Conservation (phyloP, 2,329 filamentous ascomycete species). For the Calonectria ilicicola region DNA sequence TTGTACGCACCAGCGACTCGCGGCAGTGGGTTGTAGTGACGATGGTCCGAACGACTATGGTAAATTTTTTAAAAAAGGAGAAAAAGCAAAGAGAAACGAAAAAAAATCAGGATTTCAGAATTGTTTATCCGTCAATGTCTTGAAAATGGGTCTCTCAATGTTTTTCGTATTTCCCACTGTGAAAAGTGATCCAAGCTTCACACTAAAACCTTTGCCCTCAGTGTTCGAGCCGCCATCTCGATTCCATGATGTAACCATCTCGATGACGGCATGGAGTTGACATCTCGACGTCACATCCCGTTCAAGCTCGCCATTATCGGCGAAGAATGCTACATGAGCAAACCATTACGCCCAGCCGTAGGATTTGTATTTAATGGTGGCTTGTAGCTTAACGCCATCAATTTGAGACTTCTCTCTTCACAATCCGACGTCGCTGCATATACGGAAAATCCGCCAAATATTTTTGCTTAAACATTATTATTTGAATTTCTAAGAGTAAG, state of each 20-base stretch:
- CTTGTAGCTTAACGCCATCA: neutral
- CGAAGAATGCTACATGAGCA: neutral
- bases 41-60: too few relatives aligned
- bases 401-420: neutral
- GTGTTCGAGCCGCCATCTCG: constrained; percentile 9
- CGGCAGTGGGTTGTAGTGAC: too few relatives aligned
- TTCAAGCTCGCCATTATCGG: neutral
- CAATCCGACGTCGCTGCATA: neutral
- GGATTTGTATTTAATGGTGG: constrained; percentile 11
- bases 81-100: too few relatives aligned
- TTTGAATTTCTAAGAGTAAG: neutral
- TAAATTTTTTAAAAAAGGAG: too few relatives aligned
- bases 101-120: too few relatives aligned
- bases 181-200: neutral
- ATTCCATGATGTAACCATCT: constrained; percentile 42
- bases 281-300: constrained; percentile 37
- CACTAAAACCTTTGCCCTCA: neutral
- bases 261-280: constrained; percentile 42
- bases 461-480: neutral
- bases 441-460: neutral
- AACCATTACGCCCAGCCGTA: neutral
- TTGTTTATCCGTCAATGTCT: too few relatives aligned
- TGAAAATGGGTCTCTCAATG: neutral
- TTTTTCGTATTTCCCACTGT: neutral
- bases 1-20: neutral